Percentiles rank a stretch among this genome's conserved stretches.
Conservation (phyloP, 2,329 filamentous ascomycete genomes). For the Leptographium flavum region DNA sequence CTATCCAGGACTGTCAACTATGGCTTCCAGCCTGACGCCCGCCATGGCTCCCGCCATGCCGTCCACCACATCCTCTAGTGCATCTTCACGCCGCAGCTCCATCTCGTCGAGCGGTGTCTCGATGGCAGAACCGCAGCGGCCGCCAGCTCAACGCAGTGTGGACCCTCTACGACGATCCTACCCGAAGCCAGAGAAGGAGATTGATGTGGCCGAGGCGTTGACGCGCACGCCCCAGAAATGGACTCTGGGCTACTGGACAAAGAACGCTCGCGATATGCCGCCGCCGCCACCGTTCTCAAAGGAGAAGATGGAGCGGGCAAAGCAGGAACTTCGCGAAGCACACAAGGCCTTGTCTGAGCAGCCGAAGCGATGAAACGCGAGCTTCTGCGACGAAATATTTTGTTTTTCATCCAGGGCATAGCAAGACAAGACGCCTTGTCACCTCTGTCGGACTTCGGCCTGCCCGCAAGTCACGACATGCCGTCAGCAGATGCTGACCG, state of each 20-base stretch:
- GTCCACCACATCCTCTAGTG: constrained; percentile 4
- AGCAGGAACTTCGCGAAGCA: constrained; percentile 29
- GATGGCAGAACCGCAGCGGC: too few relatives aligned
- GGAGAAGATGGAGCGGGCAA: constrained; percentile 29
- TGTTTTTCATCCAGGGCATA: too few relatives aligned
- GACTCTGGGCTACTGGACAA: constrained; percentile 24
- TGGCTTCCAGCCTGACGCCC: too few relatives aligned
- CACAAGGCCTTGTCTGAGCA: constrained; percentile 14
- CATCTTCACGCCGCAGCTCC: constrained; percentile 9
- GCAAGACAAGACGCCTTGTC: too few relatives aligned
- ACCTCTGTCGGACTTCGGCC: too few relatives aligned
- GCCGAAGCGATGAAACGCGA: background rate
- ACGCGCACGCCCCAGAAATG: constrained; percentile 23
- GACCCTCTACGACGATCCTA: constrained; percentile 24
- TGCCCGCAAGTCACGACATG: too few relatives aligned
- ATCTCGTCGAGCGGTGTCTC: constrained; percentile 6
- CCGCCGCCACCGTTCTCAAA: constrained; percentile 17
- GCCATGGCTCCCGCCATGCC: background rate
- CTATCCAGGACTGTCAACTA: too few relatives aligned
- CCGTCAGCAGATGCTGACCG: too few relatives aligned
- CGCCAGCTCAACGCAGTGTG: background rate
- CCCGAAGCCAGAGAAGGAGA: constrained; percentile 24
- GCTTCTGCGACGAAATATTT: background rate
- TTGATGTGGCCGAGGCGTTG: constrained; percentile 29
- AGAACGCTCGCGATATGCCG: constrained; percentile 16